Conservation (phyloP, 768 basidiomycete species). For the Suillus ampliporus region DNA sequence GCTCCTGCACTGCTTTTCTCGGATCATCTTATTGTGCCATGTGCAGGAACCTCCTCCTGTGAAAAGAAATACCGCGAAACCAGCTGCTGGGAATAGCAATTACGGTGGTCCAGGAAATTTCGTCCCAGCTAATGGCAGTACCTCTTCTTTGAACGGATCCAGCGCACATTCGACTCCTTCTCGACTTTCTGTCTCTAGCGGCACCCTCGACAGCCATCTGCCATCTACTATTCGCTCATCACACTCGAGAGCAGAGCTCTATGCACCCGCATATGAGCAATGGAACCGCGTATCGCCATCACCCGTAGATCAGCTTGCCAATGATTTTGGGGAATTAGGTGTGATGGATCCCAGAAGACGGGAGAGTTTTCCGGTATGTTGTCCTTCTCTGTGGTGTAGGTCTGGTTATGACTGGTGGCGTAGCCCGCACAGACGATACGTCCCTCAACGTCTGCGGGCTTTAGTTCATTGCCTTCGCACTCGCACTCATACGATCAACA, state of each 20-base stretch:
- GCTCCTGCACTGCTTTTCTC: slow-evolving; percentile 12
- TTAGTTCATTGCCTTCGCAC: slow-evolving; percentile 40
- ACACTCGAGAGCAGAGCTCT: slow-evolving; percentile 69
- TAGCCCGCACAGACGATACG: slow-evolving; percentile 45
- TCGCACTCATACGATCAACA: slow-evolving; percentile 47
- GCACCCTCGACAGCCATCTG: slow-evolving; percentile 52
- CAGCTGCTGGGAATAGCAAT: slow-evolving; percentile 57
- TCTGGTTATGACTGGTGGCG: slow-evolving; percentile 21
- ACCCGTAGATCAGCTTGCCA: slow-evolving; percentile 56
- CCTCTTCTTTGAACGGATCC: slow-evolving; percentile 32
- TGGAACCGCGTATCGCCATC: slow-evolving; percentile 43
- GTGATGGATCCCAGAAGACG: slow-evolving; percentile 55
- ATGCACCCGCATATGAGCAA: slow-evolving; percentile 76
- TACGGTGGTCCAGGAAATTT: slow-evolving; percentile 85
- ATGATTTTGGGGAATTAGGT: slow-evolving; percentile 71
- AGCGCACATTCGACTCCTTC: slow-evolving; percentile 18
- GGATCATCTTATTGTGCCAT: slow-evolving; percentile 2
- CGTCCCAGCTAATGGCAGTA: slow-evolving; percentile 51
- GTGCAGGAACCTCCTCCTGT: slow-evolving; percentile 79
- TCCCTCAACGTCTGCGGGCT: slow-evolving; percentile 42
- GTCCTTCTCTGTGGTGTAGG: slow-evolving; percentile 9
- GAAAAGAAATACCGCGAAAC: slow-evolving; percentile 61
- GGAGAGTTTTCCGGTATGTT: slow-evolving; percentile 65
- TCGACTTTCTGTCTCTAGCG: slow-evolving; percentile 28
- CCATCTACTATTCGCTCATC: slow-evolving; percentile 69